These are phyloP conservation scores for Artemisia tridentata DNA, from an alignment of 129 eudicot species.

Conservation along the genomic window DNA sequence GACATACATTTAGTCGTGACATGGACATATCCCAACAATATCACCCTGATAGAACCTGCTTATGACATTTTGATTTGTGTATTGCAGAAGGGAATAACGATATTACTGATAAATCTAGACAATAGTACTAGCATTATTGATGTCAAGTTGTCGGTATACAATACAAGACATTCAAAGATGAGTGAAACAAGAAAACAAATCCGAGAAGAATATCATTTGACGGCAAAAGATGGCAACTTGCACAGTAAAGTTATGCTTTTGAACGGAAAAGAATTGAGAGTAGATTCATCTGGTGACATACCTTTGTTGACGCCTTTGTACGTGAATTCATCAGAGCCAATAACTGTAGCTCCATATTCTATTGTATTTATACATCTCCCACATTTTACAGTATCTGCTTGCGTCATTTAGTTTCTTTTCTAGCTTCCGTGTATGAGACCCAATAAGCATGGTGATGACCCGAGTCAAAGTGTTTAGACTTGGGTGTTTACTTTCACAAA, in stretches of 20 bases:
- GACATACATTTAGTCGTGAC: too few relatives aligned
- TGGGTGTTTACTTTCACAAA: too few relatives aligned
- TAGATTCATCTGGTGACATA: constrained; percentile 50
- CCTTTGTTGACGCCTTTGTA: constrained; percentile 50
- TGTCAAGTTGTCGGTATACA: constrained; percentile 36
- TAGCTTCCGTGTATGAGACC: too few relatives aligned
- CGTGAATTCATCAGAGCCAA: constrained; percentile 55
- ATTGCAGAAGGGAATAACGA: constrained; percentile 60
- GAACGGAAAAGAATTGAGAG: constrained; percentile 50
- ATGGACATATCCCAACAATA: too few relatives aligned
- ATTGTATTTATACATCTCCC: constrained; percentile 71
- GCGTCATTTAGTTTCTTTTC: constrained; percentile 23
- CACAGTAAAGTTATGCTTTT: constrained; percentile 72
- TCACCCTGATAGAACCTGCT: neutral
- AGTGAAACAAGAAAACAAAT: constrained; percentile 12
- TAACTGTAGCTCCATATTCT: constrained; percentile 55
- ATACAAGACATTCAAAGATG: constrained; percentile 26
- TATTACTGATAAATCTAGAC: constrained; percentile 63
- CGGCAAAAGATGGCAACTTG: constrained; percentile 66
- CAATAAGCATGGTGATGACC: too few relatives aligned
- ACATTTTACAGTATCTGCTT: constrained; percentile 49
- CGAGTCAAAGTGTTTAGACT: too few relatives aligned
- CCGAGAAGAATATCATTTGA: constrained; percentile 78
- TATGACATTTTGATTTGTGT: constrained; percentile 3
- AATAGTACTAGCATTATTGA: constrained; percentile 42